Evolutionary conservation across 805 yeast genomes (phyloP).

Genomic region (Clavispora fructus): DNA sequence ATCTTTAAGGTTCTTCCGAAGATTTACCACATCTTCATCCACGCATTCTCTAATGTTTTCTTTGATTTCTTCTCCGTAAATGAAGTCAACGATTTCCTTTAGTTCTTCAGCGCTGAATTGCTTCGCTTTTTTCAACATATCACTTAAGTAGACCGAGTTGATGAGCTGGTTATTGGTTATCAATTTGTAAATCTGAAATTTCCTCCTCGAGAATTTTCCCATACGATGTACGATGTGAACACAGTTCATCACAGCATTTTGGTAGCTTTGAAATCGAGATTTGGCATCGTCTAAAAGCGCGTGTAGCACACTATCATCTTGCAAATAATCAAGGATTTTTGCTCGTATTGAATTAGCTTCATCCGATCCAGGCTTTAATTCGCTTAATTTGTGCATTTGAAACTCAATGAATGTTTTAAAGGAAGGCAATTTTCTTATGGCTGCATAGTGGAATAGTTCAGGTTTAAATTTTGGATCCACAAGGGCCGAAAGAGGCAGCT

Average conservation of each 20-base stretch:
- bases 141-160: slow-evolving; percentile 21
- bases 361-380: slow-evolving; percentile 1
- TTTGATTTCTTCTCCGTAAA: slow-evolving; percentile 5
- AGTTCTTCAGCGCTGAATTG: slow-evolving; percentile 1
- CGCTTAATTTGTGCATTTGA: slow-evolving; percentile 6
- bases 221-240: slow-evolving; percentile 20
- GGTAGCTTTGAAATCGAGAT: slow-evolving; percentile 19
- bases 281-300: slow-evolving; percentile 14
- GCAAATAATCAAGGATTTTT: slow-evolving; percentile 13
- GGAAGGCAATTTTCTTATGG: slow-evolving; percentile 30
- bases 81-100: slow-evolving; percentile 4
- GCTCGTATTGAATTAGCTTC: slow-evolving; percentile 4
- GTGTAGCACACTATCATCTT: slow-evolving; percentile 10
- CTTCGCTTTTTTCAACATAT: slow-evolving; percentile 13
- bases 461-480: slow-evolving; percentile 10
- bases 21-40: slow-evolving; percentile 7
- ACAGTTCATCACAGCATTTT: slow-evolving; percentile 21
- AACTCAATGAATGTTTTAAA: slow-evolving; percentile 32
- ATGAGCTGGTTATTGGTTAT: slow-evolving; percentile 24
- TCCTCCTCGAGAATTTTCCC: slow-evolving; percentile 16
- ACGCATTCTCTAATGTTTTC: slow-evolving; percentile 1
- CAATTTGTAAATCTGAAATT: slow-evolving; percentile 28
- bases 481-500: slow-evolving; percentile 28
- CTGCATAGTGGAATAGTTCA: slow-evolving; percentile 14
- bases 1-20: neutral